Evolutionary conservation across 805 yeast genomes (phyloP).

Genomic region (Saccharomycopsis sp.): DNA sequence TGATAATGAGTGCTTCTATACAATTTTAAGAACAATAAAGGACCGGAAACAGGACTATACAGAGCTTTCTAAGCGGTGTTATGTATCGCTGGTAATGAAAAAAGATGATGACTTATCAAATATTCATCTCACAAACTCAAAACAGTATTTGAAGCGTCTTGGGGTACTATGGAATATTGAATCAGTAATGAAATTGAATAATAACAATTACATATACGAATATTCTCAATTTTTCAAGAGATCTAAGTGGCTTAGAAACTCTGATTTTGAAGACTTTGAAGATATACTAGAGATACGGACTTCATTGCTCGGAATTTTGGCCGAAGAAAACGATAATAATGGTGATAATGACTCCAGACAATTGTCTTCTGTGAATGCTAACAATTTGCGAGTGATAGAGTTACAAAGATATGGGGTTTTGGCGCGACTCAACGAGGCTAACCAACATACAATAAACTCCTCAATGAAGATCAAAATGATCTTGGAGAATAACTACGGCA

Average conservation of each 20-base stretch:
- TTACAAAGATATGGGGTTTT: slow-evolving; percentile 36
- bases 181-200: neutral
- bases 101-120: slow-evolving; percentile 19
- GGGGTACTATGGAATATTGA: slow-evolving; percentile 11
- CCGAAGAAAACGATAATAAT: slow-evolving; percentile 18
- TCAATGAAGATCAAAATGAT: slow-evolving; percentile 39
- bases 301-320: slow-evolving; percentile 31
- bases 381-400: slow-evolving; percentile 30
- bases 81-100: slow-evolving; percentile 22
- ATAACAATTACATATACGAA: slow-evolving; percentile 10
- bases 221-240: slow-evolving; percentile 22
- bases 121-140: slow-evolving; percentile 2
- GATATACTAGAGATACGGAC: slow-evolving; percentile 38
- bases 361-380: slow-evolving; percentile 1
- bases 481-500: slow-evolving; percentile 21
- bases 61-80: slow-evolving; percentile 23
- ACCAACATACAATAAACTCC: slow-evolving; percentile 47
- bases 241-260: slow-evolving; percentile 33
- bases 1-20: slow-evolving; percentile 45
- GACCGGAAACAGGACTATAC: slow-evolving; percentile 29
- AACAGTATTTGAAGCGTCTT: slow-evolving; percentile 9
- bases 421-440: slow-evolving; percentile 33
- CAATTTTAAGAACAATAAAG: slow-evolving; percentile 40
- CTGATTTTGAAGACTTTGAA: slow-evolving; percentile 35
- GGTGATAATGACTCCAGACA: neutral